A percentile compares a stretch with the other conserved stretches of the same genome.
Evolutionary conservation across 768 basidiomycete genomes (phyloP).

Genomic region (Psilocybe cyanescens): DNA sequence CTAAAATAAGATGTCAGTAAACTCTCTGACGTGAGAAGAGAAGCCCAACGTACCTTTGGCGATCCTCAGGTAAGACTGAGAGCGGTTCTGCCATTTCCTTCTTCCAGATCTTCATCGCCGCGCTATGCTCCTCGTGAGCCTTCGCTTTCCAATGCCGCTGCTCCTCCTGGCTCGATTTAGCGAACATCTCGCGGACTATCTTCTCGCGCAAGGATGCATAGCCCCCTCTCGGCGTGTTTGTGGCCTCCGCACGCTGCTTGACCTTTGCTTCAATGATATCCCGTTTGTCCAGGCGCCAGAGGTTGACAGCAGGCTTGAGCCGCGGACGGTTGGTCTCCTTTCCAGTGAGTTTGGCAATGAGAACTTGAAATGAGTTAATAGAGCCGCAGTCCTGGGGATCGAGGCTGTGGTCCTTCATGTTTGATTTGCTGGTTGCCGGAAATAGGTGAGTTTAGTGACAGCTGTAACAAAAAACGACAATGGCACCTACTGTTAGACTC

Average conservation of each 20-base stretch:
- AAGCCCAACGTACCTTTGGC: conserved; percentile 13
- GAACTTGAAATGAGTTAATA: neutral
- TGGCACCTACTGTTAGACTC: too few species aligned
- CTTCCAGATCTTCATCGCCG: conserved; percentile 6
- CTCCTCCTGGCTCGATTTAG: neutral
- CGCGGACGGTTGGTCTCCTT: neutral
- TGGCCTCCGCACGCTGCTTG: neutral
- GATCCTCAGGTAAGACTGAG: conserved; percentile 12
- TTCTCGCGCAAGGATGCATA: neutral
- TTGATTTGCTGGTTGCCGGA: conserved; percentile 16
- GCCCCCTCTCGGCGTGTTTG: neutral
- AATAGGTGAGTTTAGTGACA: too few species aligned
- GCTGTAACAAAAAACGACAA: too few species aligned
- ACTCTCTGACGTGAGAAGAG: neutral
- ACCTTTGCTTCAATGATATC: neutral
- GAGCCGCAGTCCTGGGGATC: conserved; percentile 1
- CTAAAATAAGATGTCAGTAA: neutral
- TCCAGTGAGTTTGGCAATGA: conserved; percentile 4
- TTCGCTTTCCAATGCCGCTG: neutral
- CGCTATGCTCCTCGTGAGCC: conserved; percentile 7
- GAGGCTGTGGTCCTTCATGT: conserved; percentile 3
- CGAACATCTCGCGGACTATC: conserved; percentile 10
- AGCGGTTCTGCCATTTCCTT: neutral
- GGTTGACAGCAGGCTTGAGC: neutral
- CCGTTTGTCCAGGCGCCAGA: conserved; percentile 5